Evolutionary conservation across 169 alveolate species (phyloP).

Genomic region (Plasmodium knowlesi): DNA sequence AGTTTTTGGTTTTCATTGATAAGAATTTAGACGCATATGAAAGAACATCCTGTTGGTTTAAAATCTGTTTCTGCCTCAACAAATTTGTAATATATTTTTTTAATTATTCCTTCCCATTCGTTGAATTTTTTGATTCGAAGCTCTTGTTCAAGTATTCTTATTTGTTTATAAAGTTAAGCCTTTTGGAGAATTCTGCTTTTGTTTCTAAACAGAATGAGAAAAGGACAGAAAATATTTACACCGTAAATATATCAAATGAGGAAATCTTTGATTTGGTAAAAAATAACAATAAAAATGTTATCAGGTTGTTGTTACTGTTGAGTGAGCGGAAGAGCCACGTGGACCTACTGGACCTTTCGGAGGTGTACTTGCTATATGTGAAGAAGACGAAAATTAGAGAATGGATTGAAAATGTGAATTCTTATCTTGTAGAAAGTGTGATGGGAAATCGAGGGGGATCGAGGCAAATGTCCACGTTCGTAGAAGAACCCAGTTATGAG

Average conservation of each 20-base stretch:
- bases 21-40: slow-evolving; percentile 44
- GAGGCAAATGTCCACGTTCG: background rate
- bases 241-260: slow-evolving; percentile 58
- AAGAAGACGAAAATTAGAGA: slow-evolving; percentile 41
- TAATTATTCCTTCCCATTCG: slow-evolving; percentile 47
- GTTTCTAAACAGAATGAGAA: slow-evolving; percentile 21
- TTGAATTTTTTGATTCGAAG: slow-evolving; percentile 45
- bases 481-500: background rate
- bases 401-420: slow-evolving; percentile 13
- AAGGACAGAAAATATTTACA: slow-evolving; percentile 13
- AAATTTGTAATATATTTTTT: slow-evolving; percentile 66
- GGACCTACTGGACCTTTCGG: slow-evolving; percentile 1
- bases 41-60: slow-evolving; percentile 50
- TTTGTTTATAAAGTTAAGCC: slow-evolving; percentile 50
- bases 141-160: slow-evolving; percentile 12
- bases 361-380: slow-evolving; percentile 17
- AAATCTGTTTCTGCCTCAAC: slow-evolving; percentile 35
- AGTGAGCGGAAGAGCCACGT: background rate
- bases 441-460: background rate
- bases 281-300: slow-evolving; percentile 17
- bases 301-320: slow-evolving; percentile 3
- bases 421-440: background rate
- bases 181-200: slow-evolving; percentile 6
- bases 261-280: slow-evolving; percentile 31
- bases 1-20: slow-evolving; percentile 55